Conservation (phyloP, 1,284 basidiomycete genomes). For the Naganishia albida region DNA sequence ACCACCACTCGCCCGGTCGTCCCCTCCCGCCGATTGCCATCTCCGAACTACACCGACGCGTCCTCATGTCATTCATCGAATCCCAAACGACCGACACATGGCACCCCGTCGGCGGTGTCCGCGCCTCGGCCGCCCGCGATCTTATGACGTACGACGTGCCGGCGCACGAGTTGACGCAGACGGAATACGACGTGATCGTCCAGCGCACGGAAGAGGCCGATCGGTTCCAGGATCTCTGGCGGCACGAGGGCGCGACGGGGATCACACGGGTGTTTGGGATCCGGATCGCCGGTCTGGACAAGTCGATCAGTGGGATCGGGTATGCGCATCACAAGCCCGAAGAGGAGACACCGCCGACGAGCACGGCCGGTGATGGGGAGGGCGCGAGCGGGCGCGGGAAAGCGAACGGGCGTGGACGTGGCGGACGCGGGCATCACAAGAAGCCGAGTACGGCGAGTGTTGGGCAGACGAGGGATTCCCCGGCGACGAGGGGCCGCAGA, state of each 20-base stretch:
- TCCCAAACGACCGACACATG: constrained; percentile 52
- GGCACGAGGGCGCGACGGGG: constrained; percentile 25
- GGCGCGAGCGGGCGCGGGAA: constrained; percentile 3
- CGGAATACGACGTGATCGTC: constrained; percentile 59
- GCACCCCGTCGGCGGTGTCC: constrained; percentile 35
- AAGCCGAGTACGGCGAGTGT: constrained; percentile 14
- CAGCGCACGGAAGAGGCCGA: constrained; percentile 21
- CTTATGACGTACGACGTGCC: constrained; percentile 65
- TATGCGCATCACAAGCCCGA: constrained; percentile 15
- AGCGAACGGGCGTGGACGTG: constrained; percentile 1
- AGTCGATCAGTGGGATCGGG: constrained; percentile 22
- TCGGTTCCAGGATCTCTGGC: constrained; percentile 23
- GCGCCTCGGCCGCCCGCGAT: constrained; percentile 66
- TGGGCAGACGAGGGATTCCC: background rate
- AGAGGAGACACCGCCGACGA: background rate
- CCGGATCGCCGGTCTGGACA: constrained; percentile 18
- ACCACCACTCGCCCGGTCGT: constrained; percentile 46
- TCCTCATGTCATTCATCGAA: constrained; percentile 53
- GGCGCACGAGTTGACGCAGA: constrained; percentile 46
- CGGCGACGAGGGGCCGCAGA: constrained; percentile 1
- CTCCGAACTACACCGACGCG: constrained; percentile 52
- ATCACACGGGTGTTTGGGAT: constrained; percentile 26
- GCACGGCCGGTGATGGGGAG: background rate
- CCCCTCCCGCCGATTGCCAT: constrained; percentile 39
- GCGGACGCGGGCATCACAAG: constrained; percentile 7